phyloP scores from a whole-genome alignment of 139 green algal genomes.

The Eudorina sp. region DNA sequence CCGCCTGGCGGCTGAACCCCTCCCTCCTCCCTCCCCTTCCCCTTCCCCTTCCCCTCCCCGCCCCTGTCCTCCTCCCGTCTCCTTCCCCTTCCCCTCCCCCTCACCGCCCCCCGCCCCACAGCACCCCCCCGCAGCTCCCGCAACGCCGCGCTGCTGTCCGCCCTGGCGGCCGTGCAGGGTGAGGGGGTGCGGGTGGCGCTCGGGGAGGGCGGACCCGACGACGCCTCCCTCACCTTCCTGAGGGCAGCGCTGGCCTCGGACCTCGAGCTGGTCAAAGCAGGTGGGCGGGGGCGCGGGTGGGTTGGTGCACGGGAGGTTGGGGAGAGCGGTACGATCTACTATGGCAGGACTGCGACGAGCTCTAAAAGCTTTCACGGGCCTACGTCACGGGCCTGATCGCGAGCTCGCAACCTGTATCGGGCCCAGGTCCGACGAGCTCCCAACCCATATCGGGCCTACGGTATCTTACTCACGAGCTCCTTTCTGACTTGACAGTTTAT shows the following conservation, averaged over 20 bases:
- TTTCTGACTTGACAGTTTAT: too few species aligned
- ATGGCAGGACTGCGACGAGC: too few species aligned
- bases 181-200: conserved; percentile 38
- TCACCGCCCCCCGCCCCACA: not conserved
- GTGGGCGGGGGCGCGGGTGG: conserved; percentile 20
- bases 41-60: not conserved
- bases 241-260: conserved; percentile 56
- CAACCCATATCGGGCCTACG: not conserved
- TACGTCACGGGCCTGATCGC: too few species aligned
- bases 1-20: too few species aligned
- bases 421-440: too few species aligned
- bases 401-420: too few species aligned
- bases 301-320: not conserved
- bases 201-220: conserved; percentile 52
- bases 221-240: conserved; percentile 49
- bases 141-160: conserved; percentile 54
- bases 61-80: not conserved
- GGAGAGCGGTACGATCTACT: not conserved
- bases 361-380: too few species aligned
- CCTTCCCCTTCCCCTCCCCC: not conserved
- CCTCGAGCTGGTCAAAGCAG: conserved; percentile 62
- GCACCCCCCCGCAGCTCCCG: conserved; percentile 32
- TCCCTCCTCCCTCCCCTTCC: not conserved
- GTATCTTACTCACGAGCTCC: not conserved
- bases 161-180: conserved; percentile 48